Base-by-base conservation (phyloP, 257 asterid species). In the Hygrophila difformis region DNA sequence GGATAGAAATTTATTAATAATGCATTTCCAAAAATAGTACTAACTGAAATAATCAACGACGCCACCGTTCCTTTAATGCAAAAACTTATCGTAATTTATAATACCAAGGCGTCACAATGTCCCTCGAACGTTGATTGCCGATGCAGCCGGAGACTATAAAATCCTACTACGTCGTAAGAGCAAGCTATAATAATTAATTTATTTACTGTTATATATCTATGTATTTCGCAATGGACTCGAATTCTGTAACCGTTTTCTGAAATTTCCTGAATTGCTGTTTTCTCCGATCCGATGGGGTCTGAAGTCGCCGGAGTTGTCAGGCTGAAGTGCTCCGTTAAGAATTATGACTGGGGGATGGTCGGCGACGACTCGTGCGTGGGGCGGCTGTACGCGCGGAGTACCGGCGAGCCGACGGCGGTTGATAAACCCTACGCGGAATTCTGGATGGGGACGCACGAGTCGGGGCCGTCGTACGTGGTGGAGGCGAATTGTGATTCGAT, bases 381-480 rank as follows among this genome's bases (percentile, higher is more conserved):
- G 60, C 73, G 74, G n/a, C 53, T 80, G 50, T 63, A 75, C 39
- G 61, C 64, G 38, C 63, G 58, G 44, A 86, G 82, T 60, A 68
- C 51, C 18, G 70, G 78, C 11, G 68, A 22, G 9, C 68, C 66
- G 37, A 56, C 64, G 12, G 60, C 40, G 16, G 85, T 49, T 1
- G 81, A 63, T 7, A 68, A 51, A 59, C 83, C 70, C 12, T 81
- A 74, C 24, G 94, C 97, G 0, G 95, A 87, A 67, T 76, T 84
- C 17, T 81, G 97, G 94, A 85, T 89, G 89, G 97, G n/a, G n/a
- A n/a, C n/a, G n/a, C n/a, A n/a, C n/a, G n/a, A n/a, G n/a, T n/a
- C n/a, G n/a, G n/a, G n/a, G 1, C 92, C 93, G 5, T 82, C 94
- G 1, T 85, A 69, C 43, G 70, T 53, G 55, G 38, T 46, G 16